Base-by-base conservation (phyloP, 1,139 yeast genomes). In the Tardiomyces digboiensis region DNA sequence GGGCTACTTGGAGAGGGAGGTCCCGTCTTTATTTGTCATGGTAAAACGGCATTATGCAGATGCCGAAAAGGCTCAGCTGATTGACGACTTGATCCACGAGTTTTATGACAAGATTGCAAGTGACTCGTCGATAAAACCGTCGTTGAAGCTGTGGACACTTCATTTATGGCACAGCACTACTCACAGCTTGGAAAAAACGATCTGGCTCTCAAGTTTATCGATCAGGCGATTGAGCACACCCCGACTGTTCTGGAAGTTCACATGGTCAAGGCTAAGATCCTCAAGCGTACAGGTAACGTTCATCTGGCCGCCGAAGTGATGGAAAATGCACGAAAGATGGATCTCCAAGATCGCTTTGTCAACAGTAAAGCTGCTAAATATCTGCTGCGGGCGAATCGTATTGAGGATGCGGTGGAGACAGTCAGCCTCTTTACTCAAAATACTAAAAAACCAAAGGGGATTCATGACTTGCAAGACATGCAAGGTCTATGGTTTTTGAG, bases 401-500 rank as follows among this genome's bases (percentile, higher is more conserved):
- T 86, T 20, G 84, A 84, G 33, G 78, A 82, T 51, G 97, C 96
- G 2, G 75, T 84, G 41, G 80, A 77, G 46, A 68, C 78, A 36
- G 81, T 86, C 36, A 80, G 93, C 2, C 65, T 87, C 45, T 91
- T 91, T 68, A 87, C 97, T 26, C 83, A 84, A 58, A 76, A 84
- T 54, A 97, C 91, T 44, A 77, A 75, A 19, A 73, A 81, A 3
- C 75, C 77, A 5, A 84, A 85, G 53, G 97, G 97, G 5, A 77
- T 93, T 42, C 82, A 80, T 53, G 97, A 91, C 60, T 70, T 91
- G 54, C 95, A 85, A 58, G 72, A 76, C 38, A 85, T 93, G 82
- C 97, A 91, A 66, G 91, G 84, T n/a, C 75, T 80, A 48, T 88
- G 97, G 95, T 86, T 87, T 48, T 67, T 93, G 51, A 67, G 76